Evolutionary conservation across 495 filamentous ascomycete genomes (phyloP).

Genomic region (Neurospora terricola): DNA sequence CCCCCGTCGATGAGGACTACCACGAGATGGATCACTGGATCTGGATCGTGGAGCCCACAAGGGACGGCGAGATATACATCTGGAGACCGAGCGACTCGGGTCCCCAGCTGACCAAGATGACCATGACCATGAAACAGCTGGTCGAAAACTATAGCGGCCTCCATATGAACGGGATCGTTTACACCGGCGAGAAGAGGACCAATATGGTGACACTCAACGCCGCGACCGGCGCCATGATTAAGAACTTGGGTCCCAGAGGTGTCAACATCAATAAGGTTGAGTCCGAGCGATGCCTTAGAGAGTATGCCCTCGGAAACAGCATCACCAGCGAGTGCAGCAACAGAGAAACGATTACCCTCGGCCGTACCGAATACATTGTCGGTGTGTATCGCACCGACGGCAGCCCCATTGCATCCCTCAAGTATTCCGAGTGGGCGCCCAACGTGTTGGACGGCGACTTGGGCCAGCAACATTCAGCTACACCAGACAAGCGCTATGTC

Average conservation of each 20-base stretch:
- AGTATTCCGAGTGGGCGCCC: slow-evolving; percentile 89
- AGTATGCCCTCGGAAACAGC: slow-evolving; percentile 51
- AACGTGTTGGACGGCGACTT: slow-evolving; percentile 89
- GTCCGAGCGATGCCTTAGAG: slow-evolving; percentile 45
- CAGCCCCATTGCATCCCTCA: slow-evolving; percentile 76
- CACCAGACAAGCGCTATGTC: slow-evolving; percentile 82
- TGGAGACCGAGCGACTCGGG: slow-evolving; percentile 63
- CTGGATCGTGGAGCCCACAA: slow-evolving; percentile 94
- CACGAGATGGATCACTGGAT: slow-evolving; percentile 68
- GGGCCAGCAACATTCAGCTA: slow-evolving; percentile 62
- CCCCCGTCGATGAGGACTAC: slow-evolving; percentile 44
- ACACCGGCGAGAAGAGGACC: slow-evolving; percentile 84
- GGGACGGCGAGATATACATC: slow-evolving; percentile 81
- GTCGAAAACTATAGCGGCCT: slow-evolving; percentile 62
- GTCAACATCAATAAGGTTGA: slow-evolving; percentile 35
- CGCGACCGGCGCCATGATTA: slow-evolving; percentile 60
- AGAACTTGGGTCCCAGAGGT: slow-evolving; percentile 37
- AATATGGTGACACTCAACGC: slow-evolving; percentile 83
- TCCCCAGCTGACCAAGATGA: slow-evolving; percentile 67
- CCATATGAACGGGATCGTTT: slow-evolving; percentile 63
- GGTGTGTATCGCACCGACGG: slow-evolving; percentile 68
- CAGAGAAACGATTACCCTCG: slow-evolving; percentile 64
- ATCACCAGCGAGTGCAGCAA: slow-evolving; percentile 63
- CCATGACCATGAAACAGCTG: slow-evolving; percentile 73
- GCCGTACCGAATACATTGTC: slow-evolving; percentile 79